phyloP scores from a whole-genome alignment of 2,329 filamentous ascomycete species.

The Trichophyton benhamiae region DNA sequence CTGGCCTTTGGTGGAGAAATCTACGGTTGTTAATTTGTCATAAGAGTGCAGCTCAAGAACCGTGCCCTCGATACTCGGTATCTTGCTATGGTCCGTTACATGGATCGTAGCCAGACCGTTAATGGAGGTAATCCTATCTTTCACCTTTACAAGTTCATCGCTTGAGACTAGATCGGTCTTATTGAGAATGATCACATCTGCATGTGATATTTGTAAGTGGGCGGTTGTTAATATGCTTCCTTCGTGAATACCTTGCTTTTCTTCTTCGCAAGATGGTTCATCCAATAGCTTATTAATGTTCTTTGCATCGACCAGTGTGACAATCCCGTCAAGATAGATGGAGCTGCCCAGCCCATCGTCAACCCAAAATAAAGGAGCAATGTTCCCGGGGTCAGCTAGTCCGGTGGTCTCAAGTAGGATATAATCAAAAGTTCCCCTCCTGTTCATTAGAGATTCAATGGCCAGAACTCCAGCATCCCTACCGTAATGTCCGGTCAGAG shows the following conservation, averaged over 20 bases:
- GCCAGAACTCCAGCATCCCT: constrained; percentile 88
- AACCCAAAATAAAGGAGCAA: constrained; percentile 94
- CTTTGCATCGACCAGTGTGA: constrained; percentile 89
- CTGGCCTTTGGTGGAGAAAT: constrained; percentile 64
- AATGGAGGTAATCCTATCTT: constrained; percentile 63
- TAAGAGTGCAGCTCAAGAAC: constrained; percentile 88
- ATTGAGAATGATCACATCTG: constrained; percentile 89
- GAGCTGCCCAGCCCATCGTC: constrained; percentile 90
- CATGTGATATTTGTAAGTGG: constrained; percentile 92
- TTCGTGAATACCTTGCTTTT: constrained; percentile 27
- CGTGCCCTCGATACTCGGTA: constrained; percentile 73
- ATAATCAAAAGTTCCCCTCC: constrained; percentile 89
- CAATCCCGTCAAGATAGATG: constrained; percentile 93
- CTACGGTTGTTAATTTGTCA: constrained; percentile 62
- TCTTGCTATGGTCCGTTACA: constrained; percentile 64
- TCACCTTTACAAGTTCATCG: constrained; percentile 56
- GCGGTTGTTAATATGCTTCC: constrained; percentile 75
- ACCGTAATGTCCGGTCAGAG: not conserved
- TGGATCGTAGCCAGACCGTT: constrained; percentile 81
- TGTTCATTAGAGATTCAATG: constrained; percentile 90
- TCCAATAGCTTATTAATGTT: constrained; percentile 77
- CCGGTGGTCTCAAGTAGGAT: constrained; percentile 95
- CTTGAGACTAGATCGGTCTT: constrained; percentile 73
- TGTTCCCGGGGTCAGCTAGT: constrained; percentile 85
- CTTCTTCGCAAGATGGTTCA: constrained; percentile 40